phyloP scores from a whole-genome alignment of 1,284 basidiomycete genomes.

The Heterobasidion irregulare region DNA sequence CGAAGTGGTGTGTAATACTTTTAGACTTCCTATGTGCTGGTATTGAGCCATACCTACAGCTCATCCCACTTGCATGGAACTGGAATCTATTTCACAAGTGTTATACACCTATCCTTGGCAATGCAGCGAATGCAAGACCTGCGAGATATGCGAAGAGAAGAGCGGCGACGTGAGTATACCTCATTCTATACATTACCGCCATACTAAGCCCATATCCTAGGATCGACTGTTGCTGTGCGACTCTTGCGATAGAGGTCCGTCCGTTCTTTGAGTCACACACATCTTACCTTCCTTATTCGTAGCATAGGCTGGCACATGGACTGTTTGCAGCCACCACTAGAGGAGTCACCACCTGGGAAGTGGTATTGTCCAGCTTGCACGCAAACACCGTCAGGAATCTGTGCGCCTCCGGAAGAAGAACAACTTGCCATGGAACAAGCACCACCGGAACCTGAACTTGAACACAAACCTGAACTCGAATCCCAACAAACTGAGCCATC shows the following conservation, averaged over 20 bases:
- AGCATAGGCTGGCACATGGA: slow-evolving; percentile 81
- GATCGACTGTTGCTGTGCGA: slow-evolving; percentile 88
- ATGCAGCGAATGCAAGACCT: slow-evolving; percentile 91
- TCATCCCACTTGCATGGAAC: slow-evolving; percentile 72
- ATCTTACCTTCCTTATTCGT: neutral
- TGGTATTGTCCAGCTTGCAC: slow-evolving; percentile 69
- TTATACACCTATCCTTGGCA: slow-evolving; percentile 76
- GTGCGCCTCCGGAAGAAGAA: slow-evolving; percentile 6
- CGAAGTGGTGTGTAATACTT: slow-evolving; percentile 36
- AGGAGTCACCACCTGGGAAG: slow-evolving; percentile 62
- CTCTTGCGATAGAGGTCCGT: slow-evolving; percentile 79
- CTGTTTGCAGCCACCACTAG: slow-evolving; percentile 73
- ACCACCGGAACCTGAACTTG: slow-evolving; percentile 12
- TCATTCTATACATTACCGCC: slow-evolving; percentile 6
- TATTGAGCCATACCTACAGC: slow-evolving; percentile 30
- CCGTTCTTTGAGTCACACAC: slow-evolving; percentile 10
- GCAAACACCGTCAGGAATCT: slow-evolving; percentile 16
- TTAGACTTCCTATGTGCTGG: neutral
- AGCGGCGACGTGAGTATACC: slow-evolving; percentile 72
- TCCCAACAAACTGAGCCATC: neutral
- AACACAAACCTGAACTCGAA: neutral
- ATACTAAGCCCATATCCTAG: slow-evolving; percentile 31
- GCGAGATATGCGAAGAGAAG: slow-evolving; percentile 82
- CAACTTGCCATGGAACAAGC: neutral
- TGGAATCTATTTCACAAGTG: slow-evolving; percentile 41